Evolutionary conservation across 2,329 filamentous ascomycete species (phyloP), one percentile per base, ranked within the genome.

Genomic region (Metarhizium robertsii): DNA sequence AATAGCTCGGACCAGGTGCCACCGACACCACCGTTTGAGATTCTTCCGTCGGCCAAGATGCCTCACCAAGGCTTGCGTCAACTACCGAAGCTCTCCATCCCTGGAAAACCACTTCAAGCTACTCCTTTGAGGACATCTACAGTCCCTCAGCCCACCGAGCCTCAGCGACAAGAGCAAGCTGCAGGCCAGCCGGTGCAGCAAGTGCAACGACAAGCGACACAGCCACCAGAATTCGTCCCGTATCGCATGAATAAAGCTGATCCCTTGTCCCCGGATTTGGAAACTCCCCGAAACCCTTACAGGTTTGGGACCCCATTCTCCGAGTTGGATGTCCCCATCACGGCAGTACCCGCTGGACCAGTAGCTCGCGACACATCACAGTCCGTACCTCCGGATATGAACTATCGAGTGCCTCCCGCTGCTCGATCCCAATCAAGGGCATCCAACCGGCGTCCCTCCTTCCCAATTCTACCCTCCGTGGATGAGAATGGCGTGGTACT

Each of bases 371-470:
- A 94, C 65, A 76, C 79, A 50, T 95, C 90, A 30, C 90, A 96
- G 70, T 96, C 92, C 5, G 92, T 96, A 0, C 92, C 92, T 47
- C 92, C 92, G 6, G 86, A 95, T 72, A 96, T 96, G 91, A 86
- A 84, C 67, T 96, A 87, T 75, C 82, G 84, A 36, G 69, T 75
- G 46, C 65, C 69, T 58, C 67, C 67, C 56, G 66, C 57, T 38
- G 70, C 69, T 38, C 76, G 79, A 30, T 77, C 76, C 46, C 73
- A 78, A 61, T 83, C 79, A 50, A 79, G 80, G 53, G 72, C 79
- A 18, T 85, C 81, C 54, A 73, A 67, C 47, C 80, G 85, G 53
- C 82, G 86, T 2, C 86, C 87, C 0, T 88, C 86, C 6, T 81
- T 88, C 70, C 77, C 80, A 36, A 76, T 84, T 57, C 79, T 91